A percentile compares a stretch with the other conserved stretches of the same genome.
Conservation (phyloP, 2,329 filamentous ascomycete genomes). For the Fusarium bactridioides region DNA sequence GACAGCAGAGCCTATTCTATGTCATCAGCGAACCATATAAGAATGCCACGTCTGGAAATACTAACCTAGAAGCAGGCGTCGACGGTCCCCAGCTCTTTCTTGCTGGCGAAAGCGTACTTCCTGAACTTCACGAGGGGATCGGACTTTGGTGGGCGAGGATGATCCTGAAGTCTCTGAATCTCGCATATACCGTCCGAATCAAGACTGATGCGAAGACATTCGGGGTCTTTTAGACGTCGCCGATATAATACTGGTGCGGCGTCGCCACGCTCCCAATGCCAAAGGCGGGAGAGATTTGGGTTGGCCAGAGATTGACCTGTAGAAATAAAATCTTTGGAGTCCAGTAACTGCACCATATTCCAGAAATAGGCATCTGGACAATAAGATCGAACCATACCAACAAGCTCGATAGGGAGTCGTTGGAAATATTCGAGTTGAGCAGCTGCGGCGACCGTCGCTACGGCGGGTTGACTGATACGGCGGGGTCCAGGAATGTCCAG, state of each 20-base stretch:
- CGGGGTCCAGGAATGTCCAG: neutral
- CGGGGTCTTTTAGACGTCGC: rapidly evolving
- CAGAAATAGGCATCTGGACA: neutral
- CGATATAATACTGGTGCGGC: neutral
- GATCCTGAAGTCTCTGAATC: neutral
- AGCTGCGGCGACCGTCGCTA: no score
- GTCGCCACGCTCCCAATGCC: neutral
- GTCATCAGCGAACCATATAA: neutral
- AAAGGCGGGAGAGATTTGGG: neutral
- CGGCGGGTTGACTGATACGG: no score
- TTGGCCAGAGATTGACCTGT: no score
- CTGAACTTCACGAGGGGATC: neutral
- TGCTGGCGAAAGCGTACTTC: neutral
- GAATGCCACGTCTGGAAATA: rapidly evolving
- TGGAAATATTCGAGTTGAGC: no score
- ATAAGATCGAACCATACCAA: neutral
- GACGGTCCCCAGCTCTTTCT: no score
- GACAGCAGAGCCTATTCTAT: neutral
- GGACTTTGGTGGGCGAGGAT: neutral
- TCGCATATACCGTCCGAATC: neutral
- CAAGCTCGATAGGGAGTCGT: neutral
- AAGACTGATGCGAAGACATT: neutral
- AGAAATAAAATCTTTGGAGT: neutral
- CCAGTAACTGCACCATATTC: neutral
- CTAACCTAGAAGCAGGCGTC: neutral